Conservation (phyloP, 139 green algal species). For the Raphidocelis subcapitata region DNA sequence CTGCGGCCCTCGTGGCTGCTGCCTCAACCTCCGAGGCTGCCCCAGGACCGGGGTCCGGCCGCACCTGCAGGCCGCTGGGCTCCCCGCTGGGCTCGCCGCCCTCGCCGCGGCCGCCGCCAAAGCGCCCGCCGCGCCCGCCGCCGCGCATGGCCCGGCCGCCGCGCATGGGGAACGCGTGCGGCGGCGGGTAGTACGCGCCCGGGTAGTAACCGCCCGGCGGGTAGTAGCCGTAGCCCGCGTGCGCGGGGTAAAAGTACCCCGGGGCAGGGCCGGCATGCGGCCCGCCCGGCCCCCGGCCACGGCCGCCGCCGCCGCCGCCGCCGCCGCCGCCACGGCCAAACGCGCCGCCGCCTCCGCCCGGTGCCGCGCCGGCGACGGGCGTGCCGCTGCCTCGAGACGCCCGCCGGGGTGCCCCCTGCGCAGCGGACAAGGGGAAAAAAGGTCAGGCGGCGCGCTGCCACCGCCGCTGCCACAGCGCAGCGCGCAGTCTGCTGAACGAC, state of each 20-base stretch:
- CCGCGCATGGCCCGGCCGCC: slow-evolving; percentile 11
- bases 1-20: background rate
- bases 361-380: too few relatives aligned
- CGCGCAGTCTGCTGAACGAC: too few relatives aligned
- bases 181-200: background rate
- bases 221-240: slow-evolving; percentile 8
- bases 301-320: slow-evolving; percentile 17
- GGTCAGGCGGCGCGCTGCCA: background rate
- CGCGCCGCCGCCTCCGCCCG: too few relatives aligned
- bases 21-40: too few relatives aligned
- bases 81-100: slow-evolving; percentile 16
- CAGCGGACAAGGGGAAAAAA: background rate
- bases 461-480: too few relatives aligned
- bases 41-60: background rate
- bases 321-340: background rate
- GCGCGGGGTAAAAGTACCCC: too few relatives aligned
- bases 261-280: background rate
- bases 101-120: slow-evolving; percentile 8
- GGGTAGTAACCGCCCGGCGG: slow-evolving; percentile 14
- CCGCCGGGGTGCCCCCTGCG: slow-evolving; percentile 15
- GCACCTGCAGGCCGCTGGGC: slow-evolving; percentile 68
- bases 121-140: background rate
- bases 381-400: background rate
- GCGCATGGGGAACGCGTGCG: background rate
- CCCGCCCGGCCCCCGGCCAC: slow-evolving; percentile 12